phyloP scores from a whole-genome alignment of 2,329 filamentous ascomycete species.

The Zymoseptoria crescenta region DNA sequence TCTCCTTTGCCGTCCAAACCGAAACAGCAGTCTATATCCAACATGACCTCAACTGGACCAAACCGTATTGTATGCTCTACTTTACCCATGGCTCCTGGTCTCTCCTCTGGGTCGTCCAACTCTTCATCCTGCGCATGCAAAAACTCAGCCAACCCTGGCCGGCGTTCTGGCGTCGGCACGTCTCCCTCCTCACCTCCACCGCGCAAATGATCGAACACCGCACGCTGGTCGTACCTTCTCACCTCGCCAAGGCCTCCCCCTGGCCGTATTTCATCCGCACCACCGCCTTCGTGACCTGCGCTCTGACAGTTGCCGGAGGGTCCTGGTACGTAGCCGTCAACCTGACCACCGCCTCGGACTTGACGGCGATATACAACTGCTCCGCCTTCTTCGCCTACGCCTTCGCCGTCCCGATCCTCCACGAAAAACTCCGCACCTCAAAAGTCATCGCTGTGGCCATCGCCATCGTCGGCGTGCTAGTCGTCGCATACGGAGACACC shows the following conservation, averaged over 20 bases:
- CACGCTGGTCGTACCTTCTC: constrained; percentile 56
- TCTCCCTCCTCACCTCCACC: constrained; percentile 55
- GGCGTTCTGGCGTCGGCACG: constrained; percentile 73
- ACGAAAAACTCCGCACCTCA: constrained; percentile 73
- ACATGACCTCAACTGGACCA: constrained; percentile 85
- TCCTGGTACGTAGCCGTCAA: constrained; percentile 96
- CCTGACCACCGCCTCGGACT: constrained; percentile 82
- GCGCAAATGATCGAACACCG: constrained; percentile 80
- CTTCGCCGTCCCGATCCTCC: constrained; percentile 83
- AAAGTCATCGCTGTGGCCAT: constrained; percentile 82
- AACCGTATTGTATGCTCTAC: constrained; percentile 99
- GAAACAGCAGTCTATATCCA: constrained; percentile 95
- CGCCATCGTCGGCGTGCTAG: constrained; percentile 79
- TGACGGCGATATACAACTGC: constrained; percentile 99
- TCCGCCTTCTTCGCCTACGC: constrained; percentile 98
- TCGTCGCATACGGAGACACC: constrained; percentile 89
- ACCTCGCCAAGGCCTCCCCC: constrained; percentile 43
- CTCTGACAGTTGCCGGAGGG: constrained; percentile 81
- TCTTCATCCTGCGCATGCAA: constrained; percentile 70
- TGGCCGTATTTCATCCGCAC: constrained; percentile 69
- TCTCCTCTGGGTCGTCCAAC: constrained; percentile 77
- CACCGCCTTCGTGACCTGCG: constrained; percentile 73
- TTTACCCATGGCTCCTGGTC: constrained; percentile 93
- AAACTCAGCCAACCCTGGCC: constrained; percentile 72
- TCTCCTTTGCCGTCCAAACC: constrained; percentile 89